phyloP scores from a whole-genome alignment of 306 rosid genomes.

The Gastrolobium bilobum region DNA sequence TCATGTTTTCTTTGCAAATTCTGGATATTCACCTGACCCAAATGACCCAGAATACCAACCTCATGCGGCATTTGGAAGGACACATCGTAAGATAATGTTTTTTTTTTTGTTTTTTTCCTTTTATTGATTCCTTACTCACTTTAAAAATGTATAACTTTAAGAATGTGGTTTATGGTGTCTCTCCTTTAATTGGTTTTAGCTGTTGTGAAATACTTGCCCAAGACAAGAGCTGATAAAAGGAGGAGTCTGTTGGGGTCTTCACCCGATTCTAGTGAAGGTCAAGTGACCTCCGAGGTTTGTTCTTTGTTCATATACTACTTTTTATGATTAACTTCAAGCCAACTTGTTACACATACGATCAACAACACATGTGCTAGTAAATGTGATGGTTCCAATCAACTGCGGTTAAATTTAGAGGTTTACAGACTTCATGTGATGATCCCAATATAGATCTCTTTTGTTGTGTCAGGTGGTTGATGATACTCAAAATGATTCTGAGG shows the following conservation, averaged over 20 bases:
- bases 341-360: background rate
- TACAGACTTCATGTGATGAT: background rate
- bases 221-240: constrained; percentile 64
- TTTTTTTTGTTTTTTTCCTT: background rate
- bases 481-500: constrained; percentile 58
- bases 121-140: background rate
- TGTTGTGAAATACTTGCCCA: constrained; percentile 64
- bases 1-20: constrained; percentile 72
- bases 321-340: background rate
- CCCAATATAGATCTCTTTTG: constrained; percentile 39
- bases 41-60: constrained; percentile 73
- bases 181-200: constrained; percentile 55
- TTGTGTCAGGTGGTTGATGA: constrained; percentile 59
- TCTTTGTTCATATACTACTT: constrained; percentile 16
- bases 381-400: background rate
- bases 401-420: background rate
- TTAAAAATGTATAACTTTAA: background rate
- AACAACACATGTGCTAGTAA: background rate
- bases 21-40: constrained; percentile 81
- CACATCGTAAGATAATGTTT: constrained; percentile 59
- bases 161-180: constrained; percentile 13
- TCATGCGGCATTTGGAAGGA: constrained; percentile 62
- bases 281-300: constrained; percentile 52
- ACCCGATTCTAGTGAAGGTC: constrained; percentile 56
- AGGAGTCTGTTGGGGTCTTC: constrained; percentile 76